Percentiles rank a stretch among this genome's conserved stretches.
Conservation (phyloP, 148 eudicot species). For the Talinum fruticosum region DNA sequence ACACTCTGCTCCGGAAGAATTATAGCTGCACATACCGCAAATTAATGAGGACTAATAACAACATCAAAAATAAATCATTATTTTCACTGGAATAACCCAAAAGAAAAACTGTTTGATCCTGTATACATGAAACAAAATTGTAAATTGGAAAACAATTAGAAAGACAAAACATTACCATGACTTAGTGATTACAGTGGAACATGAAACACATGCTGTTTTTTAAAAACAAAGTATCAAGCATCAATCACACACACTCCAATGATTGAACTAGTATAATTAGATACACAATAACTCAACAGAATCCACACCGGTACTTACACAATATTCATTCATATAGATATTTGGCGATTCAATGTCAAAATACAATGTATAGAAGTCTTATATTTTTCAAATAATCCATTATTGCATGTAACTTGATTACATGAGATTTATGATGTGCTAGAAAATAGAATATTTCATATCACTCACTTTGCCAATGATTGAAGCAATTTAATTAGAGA, state of each 20-base stretch:
- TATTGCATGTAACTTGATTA: neutral
- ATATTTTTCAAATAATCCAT: neutral
- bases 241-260: neutral
- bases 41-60: neutral
- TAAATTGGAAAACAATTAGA: neutral
- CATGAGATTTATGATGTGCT: neutral
- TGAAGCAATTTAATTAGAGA: neutral
- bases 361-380: neutral
- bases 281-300: neutral
- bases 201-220: neutral
- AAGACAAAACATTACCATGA: neutral
- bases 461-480: neutral
- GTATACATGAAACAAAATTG: neutral
- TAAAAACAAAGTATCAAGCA: neutral
- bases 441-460: neutral
- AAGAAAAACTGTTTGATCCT: neutral
- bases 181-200: neutral
- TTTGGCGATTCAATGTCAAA: neutral
- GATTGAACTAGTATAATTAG: neutral
- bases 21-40: constrained; percentile 51
- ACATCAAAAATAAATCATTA: neutral
- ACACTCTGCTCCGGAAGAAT: constrained; percentile 93
- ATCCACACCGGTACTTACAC: neutral
- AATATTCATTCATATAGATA: neutral
- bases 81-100: neutral